Evolutionary conservation across 2,329 filamentous ascomycete genomes (phyloP).

Genomic region (Penicillium sp.): DNA sequence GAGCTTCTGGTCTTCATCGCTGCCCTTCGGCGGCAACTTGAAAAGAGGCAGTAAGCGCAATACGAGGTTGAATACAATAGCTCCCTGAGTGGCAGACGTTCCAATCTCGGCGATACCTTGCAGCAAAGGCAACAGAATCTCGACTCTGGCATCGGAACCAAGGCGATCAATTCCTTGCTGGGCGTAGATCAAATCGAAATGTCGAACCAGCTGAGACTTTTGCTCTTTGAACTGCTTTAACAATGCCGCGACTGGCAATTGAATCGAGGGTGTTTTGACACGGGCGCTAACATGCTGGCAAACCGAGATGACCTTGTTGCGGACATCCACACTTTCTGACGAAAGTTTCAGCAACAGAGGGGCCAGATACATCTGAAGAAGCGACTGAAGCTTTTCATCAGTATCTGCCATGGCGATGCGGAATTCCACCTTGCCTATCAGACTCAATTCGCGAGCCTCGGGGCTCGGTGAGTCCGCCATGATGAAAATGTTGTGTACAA

Average conservation of each 20-base stretch:
- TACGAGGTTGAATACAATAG: slow-evolving; percentile 77
- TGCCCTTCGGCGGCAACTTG: slow-evolving; percentile 69
- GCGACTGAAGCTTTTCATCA: slow-evolving; percentile 75
- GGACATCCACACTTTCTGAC: slow-evolving; percentile 75
- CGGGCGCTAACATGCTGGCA: slow-evolving; percentile 71
- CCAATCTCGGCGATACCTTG: slow-evolving; percentile 63
- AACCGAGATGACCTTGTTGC: slow-evolving; percentile 72
- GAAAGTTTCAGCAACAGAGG: slow-evolving; percentile 82
- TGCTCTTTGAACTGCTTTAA: slow-evolving; percentile 86
- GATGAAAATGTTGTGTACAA: slow-evolving; percentile 3
- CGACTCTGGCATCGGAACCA: slow-evolving; percentile 61
- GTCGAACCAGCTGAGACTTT: slow-evolving; percentile 70
- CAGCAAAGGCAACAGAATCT: slow-evolving; percentile 69
- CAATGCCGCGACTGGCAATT: slow-evolving; percentile 79
- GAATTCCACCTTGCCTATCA: slow-evolving; percentile 83
- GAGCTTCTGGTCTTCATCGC: slow-evolving; percentile 70
- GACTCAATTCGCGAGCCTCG: slow-evolving; percentile 68
- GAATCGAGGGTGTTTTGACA: slow-evolving; percentile 61
- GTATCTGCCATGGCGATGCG: slow-evolving; percentile 79
- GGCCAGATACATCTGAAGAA: slow-evolving; percentile 75
- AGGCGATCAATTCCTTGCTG: slow-evolving; percentile 74
- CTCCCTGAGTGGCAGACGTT: slow-evolving; percentile 54
- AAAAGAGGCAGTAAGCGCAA: slow-evolving; percentile 70
- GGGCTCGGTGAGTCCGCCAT: slow-evolving; percentile 39
- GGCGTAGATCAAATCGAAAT: slow-evolving; percentile 85